A percentile compares a stretch with the other conserved stretches of the same genome.
phyloP scores from a whole-genome alignment of 345 rosid species.

The Murraya koenigii region DNA sequence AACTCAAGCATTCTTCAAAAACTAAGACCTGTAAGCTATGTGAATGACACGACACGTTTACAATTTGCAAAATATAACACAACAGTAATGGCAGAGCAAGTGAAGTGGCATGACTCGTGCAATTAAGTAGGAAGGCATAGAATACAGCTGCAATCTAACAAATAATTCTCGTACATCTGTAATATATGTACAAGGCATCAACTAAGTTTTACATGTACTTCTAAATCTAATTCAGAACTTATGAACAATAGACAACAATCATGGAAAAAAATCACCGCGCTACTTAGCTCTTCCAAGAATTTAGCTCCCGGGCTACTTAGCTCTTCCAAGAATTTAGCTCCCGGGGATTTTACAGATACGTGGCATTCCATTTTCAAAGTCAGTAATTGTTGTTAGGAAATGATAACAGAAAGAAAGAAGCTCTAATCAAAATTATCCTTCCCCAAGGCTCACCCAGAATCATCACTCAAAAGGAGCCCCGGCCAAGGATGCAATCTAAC shows the following conservation, averaged over 20 bases:
- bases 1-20: no score
- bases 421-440: slow-evolving; percentile 7
- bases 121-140: slow-evolving; percentile 5
- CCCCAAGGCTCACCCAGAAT: background rate
- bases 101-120: slow-evolving; percentile 9
- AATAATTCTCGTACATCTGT: slow-evolving; percentile 20
- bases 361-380: slow-evolving; percentile 12
- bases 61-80: no score
- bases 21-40: no score
- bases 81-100: background rate
- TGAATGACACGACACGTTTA: no score
- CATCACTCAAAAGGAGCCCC: background rate
- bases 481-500: background rate
- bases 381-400: slow-evolving; percentile 19
- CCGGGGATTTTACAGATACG: background rate
- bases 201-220: slow-evolving; percentile 6
- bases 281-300: slow-evolving; percentile 5
- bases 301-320: background rate
- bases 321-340: slow-evolving; percentile 10
- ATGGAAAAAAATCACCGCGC: background rate
- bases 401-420: background rate
- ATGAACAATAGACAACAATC: background rate
- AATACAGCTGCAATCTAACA: slow-evolving; percentile 15
- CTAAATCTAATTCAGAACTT: slow-evolving; percentile 4
- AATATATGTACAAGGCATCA: slow-evolving; percentile 28